Percentiles rank a stretch among this genome's conserved stretches.
Evolutionary conservation across 352 stramenopile genomes (phyloP).

Genomic region (Pythium guiyangense): DNA sequence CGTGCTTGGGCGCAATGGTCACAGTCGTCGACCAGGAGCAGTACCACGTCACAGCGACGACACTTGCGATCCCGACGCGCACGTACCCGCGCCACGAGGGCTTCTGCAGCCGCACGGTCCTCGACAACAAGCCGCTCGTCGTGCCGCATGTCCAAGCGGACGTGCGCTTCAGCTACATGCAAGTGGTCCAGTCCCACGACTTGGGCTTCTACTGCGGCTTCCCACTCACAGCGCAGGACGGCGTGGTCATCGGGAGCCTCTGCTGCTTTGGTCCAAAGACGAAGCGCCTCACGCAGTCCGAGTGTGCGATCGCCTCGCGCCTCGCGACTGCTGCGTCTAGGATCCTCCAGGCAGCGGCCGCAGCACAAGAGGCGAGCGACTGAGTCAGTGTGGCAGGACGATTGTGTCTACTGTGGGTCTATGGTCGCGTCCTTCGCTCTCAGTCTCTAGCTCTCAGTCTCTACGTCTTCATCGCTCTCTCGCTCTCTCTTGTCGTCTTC

Average conservation of each 20-base stretch:
- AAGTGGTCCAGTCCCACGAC: conserved; percentile 22
- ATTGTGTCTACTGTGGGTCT: no score
- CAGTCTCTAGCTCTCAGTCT: no score
- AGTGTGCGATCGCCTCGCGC: conserved; percentile 50
- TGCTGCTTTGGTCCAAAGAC: conserved; percentile 53
- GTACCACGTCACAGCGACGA: conserved; percentile 44
- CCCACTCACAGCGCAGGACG: conserved; percentile 36
- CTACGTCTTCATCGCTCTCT: no score
- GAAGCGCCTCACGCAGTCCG: conserved; percentile 40
- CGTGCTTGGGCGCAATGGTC: conserved; percentile 49
- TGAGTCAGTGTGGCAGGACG: no score
- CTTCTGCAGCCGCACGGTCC: conserved; percentile 62
- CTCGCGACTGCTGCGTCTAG: conserved; percentile 50
- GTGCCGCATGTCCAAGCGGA: conserved; percentile 51
- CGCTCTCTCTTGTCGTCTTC: not conserved
- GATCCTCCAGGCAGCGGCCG: conserved; percentile 24
- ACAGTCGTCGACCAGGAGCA: conserved; percentile 55
- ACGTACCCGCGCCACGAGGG: conserved; percentile 49
- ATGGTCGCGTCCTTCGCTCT: no score
- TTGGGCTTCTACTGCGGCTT: conserved; percentile 79
- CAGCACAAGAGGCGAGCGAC: no score
- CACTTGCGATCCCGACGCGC: conserved; percentile 13
- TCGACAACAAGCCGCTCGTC: conserved; percentile 52
- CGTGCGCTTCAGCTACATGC: conserved; percentile 51
- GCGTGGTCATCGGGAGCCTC: conserved; percentile 45